These are phyloP conservation scores for Lepraria neglecta DNA, from an alignment of 495 filamentous ascomycete species.

Conservation along the genomic window DNA sequence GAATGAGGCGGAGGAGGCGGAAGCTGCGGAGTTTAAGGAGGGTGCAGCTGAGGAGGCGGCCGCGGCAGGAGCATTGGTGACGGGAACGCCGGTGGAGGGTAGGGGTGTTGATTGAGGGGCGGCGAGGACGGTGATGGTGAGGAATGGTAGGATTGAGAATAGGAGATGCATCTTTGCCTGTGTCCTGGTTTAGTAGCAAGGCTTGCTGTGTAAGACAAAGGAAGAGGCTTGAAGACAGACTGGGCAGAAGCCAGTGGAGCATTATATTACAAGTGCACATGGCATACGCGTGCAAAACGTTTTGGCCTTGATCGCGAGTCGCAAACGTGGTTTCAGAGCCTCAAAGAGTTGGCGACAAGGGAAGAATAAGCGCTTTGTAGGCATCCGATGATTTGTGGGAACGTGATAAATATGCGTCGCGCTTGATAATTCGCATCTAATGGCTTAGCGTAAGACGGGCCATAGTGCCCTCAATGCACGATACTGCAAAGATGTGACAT, in stretches of 20 bases:
- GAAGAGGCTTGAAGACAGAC: not conserved
- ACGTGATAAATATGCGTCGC: not conserved
- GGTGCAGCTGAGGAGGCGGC: too few species aligned
- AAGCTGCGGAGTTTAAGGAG: too few species aligned
- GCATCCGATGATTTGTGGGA: not conserved
- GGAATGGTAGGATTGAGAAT: not conserved
- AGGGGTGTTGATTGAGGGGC: not conserved
- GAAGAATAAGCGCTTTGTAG: not conserved
- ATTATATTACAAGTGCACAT: too few species aligned
- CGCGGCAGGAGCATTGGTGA: too few species aligned
- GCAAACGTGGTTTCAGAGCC: not conserved
- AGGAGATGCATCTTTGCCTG: not conserved
- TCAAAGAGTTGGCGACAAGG: not conserved
- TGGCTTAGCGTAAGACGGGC: not conserved
- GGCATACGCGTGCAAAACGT: not conserved
- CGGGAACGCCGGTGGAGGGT: too few species aligned
- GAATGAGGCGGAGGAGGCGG: too few species aligned
- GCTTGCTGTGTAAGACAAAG: not conserved
- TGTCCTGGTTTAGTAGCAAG: not conserved
- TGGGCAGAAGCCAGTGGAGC: not conserved
- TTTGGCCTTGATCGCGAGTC: not conserved
- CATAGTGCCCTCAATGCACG: not conserved
- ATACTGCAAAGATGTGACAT: not conserved
- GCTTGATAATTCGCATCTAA: not conserved
- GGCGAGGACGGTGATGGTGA: not conserved